phyloP scores from a whole-genome alignment of 768 basidiomycete species.

The Trametes coccinea region DNA sequence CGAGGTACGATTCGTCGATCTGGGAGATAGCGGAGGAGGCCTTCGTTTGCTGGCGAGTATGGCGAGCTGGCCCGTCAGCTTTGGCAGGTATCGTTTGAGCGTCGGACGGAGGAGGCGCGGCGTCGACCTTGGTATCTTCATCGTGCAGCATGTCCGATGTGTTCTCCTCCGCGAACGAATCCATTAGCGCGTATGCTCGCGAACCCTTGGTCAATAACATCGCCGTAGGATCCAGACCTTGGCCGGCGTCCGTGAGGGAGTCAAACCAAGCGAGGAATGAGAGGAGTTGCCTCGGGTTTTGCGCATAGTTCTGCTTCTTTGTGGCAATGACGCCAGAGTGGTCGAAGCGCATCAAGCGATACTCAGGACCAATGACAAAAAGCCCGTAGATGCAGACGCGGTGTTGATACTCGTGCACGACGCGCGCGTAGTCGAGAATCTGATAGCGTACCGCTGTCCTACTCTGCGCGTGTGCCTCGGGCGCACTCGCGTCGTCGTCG shows the following conservation, averaged over 20 bases:
- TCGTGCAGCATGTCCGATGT: neutral
- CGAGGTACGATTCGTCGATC: no score
- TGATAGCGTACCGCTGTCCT: neutral
- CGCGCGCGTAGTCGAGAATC: conserved; percentile 3
- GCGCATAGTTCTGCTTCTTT: neutral
- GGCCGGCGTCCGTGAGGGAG: neutral
- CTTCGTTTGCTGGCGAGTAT: no score
- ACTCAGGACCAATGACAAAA: neutral
- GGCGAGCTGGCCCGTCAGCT: no score
- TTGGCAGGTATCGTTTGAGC: no score
- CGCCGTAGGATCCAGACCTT: conserved; percentile 11
- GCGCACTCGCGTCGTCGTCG: neutral
- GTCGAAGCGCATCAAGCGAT: conserved; percentile 10
- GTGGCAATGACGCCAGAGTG: neutral
- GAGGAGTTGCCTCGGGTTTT: neutral
- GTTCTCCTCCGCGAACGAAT: neutral
- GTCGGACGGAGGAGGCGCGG: no score
- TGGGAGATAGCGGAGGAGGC: no score
- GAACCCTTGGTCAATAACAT: neutral
- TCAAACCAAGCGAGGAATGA: neutral
- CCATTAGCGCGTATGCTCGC: neutral
- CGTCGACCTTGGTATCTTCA: no score
- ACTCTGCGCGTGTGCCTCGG: neutral
- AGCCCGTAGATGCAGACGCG: conserved; percentile 10
- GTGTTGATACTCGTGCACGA: conserved; percentile 3